Evolutionary conservation across 768 basidiomycete genomes (phyloP).

Genomic region (Nidula microcarpa): DNA sequence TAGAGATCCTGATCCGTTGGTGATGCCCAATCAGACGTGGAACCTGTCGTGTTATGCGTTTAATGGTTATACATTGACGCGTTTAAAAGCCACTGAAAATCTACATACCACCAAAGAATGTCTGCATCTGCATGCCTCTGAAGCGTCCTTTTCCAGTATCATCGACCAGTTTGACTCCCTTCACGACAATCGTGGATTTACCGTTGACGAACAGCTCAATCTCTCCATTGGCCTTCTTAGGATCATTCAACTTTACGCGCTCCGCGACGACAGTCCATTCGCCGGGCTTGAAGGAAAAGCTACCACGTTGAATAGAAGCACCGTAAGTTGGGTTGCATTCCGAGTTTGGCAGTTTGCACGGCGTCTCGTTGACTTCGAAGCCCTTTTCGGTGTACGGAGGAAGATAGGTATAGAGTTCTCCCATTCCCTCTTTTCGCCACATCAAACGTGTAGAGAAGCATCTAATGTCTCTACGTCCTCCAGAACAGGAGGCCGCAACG

Average conservation of each 20-base stretch:
- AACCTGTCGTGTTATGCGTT: conserved; percentile 28
- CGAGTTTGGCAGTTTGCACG: conserved; percentile 38
- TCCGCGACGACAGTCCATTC: conserved; percentile 60
- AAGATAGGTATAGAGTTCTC: conserved; percentile 65
- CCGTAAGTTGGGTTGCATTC: conserved; percentile 54
- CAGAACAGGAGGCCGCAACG: conserved; percentile 49
- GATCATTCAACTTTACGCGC: conserved; percentile 66
- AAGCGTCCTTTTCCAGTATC: conserved; percentile 41
- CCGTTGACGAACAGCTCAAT: conserved; percentile 59
- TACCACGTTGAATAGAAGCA: conserved; percentile 56
- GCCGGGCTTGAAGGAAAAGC: conserved; percentile 55
- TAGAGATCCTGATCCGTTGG: conserved; percentile 53
- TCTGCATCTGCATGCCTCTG: conserved; percentile 61
- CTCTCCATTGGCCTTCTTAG: conserved; percentile 61
- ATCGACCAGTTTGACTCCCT: conserved; percentile 43
- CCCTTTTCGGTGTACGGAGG: conserved; percentile 22
- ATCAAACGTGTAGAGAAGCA: conserved; percentile 63
- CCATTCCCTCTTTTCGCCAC: conserved; percentile 54
- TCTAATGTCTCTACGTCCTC: conserved; percentile 45
- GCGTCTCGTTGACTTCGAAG: conserved; percentile 38
- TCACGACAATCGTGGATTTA: conserved; percentile 47
- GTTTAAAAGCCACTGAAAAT: not conserved
- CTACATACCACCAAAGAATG: conserved; percentile 61
- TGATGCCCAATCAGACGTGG: conserved; percentile 45
- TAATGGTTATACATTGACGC: not conserved